phyloP scores from a whole-genome alignment of 495 filamentous ascomycete species.

The Xylaria nigripes region DNA sequence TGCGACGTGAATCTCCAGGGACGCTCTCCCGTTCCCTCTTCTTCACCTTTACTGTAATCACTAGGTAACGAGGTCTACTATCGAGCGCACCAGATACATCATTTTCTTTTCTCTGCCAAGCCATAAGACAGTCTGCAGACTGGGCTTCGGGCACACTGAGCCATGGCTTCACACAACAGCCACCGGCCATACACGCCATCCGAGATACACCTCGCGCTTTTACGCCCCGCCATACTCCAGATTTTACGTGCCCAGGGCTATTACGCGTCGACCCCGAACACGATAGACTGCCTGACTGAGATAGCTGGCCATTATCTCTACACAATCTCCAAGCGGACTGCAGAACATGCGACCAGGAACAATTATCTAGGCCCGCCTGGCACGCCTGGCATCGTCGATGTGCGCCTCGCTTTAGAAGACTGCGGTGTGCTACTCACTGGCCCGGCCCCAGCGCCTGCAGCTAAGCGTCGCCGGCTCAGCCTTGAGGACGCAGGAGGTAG shows the following conservation, averaged over 20 bases:
- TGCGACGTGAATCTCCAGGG: background rate
- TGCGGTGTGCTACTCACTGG: conserved; percentile 58
- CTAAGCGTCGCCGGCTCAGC: conserved; percentile 19
- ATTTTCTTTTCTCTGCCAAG: background rate
- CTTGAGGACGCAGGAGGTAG: conserved; percentile 33
- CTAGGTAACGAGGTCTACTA: too few relatives aligned
- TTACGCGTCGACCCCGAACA: conserved; percentile 62
- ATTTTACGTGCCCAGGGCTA: conserved; percentile 84
- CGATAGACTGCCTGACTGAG: conserved; percentile 70
- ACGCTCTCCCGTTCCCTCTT: background rate
- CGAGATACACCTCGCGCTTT: conserved; percentile 49
- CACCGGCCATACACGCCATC: conserved; percentile 7
- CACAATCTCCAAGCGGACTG: conserved; percentile 56
- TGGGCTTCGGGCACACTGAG: background rate
- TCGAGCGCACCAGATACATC: background rate
- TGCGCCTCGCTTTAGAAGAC: conserved; percentile 74
- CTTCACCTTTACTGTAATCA: too few relatives aligned
- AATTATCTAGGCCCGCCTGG: conserved; percentile 23
- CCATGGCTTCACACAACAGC: conserved; percentile 10
- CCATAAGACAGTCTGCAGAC: background rate
- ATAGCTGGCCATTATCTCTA: conserved; percentile 65
- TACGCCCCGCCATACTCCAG: conserved; percentile 73
- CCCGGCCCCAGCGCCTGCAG: conserved; percentile 26
- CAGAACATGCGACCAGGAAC: conserved; percentile 47
- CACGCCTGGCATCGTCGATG: conserved; percentile 56